Evolutionary conservation across 495 filamentous ascomycete genomes (phyloP).

Genomic region (Parathielavia appendiculata): DNA sequence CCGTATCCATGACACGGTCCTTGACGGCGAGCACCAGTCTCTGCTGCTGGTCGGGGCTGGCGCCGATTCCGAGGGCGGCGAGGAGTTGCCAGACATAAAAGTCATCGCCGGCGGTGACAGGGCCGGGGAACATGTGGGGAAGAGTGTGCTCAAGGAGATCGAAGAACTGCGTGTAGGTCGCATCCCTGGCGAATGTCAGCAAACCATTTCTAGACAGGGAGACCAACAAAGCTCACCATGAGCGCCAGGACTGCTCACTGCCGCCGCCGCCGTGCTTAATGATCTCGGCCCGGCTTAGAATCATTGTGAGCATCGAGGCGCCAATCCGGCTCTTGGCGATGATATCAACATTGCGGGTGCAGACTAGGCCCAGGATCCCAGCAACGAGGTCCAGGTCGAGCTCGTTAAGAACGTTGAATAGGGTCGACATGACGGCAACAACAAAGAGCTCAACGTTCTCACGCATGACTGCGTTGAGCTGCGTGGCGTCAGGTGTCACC

Average conservation of each 20-base stretch:
- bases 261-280: conserved; percentile 71
- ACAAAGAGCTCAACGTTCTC: conserved; percentile 92
- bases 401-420: conserved; percentile 84
- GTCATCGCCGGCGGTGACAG: conserved; percentile 76
- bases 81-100: conserved; percentile 98
- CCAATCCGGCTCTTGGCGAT: conserved; percentile 82
- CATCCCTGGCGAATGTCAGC: conserved; percentile 39
- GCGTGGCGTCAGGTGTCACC: conserved; percentile 60
- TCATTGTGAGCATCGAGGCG: conserved; percentile 85
- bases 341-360: conserved; percentile 70
- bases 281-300: conserved; percentile 88
- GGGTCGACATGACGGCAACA: conserved; percentile 77
- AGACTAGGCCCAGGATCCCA: conserved; percentile 78
- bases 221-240: conserved; percentile 58
- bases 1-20: conserved; percentile 97
- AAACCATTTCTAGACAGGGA: neutral
- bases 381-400: conserved; percentile 84
- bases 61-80: conserved; percentile 86
- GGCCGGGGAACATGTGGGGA: conserved; percentile 77
- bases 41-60: conserved; percentile 89
- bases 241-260: conserved; percentile 66
- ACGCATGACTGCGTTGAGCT: conserved; percentile 63
- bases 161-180: conserved; percentile 78
- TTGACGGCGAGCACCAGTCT: conserved; percentile 91
- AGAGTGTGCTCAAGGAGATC: conserved; percentile 78